phyloP scores from a whole-genome alignment of 305 asterid species.

The Petunia hybrid region DNA sequence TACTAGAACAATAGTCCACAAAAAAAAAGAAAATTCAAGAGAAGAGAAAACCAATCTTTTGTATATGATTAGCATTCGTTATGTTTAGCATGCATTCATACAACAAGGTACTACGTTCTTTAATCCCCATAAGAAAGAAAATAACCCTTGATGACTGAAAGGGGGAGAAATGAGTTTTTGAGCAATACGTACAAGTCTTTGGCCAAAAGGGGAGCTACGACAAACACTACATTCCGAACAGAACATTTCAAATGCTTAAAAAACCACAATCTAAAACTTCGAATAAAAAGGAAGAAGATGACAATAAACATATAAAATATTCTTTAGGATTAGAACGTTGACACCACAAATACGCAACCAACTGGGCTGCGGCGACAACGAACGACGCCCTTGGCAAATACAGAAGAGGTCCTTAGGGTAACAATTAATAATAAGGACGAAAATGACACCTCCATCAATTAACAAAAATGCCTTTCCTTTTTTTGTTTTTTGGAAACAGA shows the following conservation, averaged over 20 bases:
- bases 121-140: neutral
- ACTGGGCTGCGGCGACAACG: neutral
- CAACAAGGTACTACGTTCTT: neutral
- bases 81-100: neutral
- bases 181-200: neutral
- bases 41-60: too few species aligned
- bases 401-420: neutral
- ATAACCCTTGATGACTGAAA: neutral
- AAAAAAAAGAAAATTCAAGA: too few species aligned
- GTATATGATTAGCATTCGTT: neutral
- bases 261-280: neutral
- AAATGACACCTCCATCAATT: neutral
- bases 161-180: constrained; percentile 1
- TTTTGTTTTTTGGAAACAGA: neutral
- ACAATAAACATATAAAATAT: constrained; percentile 10
- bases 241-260: constrained; percentile 6
- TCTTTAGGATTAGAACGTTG: neutral
- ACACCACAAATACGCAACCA: neutral
- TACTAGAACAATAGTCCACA: neutral
- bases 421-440: neutral
- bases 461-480: neutral
- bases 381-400: neutral
- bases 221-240: constrained; percentile 5
- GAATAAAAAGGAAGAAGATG: neutral
- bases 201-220: constrained; percentile 3